Conservation (phyloP, 225 moss, liverwort and hornwort genomes). For the Rhytidiadelphus loreus region DNA sequence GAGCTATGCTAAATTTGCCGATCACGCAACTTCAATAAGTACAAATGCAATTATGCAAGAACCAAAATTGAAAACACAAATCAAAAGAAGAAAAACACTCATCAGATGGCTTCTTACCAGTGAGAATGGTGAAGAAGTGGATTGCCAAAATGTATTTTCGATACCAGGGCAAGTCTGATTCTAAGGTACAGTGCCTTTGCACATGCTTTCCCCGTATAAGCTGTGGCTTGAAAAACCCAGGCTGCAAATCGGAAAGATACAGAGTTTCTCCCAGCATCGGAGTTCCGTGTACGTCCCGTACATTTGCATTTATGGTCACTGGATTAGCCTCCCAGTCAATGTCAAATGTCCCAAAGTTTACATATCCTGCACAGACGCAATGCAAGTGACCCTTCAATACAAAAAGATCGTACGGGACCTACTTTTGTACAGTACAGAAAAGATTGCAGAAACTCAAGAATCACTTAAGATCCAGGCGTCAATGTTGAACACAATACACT, state of each 20-base stretch:
- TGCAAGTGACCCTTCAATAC: background rate
- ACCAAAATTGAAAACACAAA: background rate
- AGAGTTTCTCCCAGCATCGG: conserved; percentile 47
- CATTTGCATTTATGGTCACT: conserved; percentile 32
- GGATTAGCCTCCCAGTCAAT: conserved; percentile 79
- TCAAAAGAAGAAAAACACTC: background rate
- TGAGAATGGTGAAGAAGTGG: conserved; percentile 19
- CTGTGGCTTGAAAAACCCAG: conserved; percentile 32
- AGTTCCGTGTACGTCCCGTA: conserved; percentile 53
- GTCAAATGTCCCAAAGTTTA: conserved; percentile 74
- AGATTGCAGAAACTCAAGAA: background rate
- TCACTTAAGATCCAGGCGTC: background rate
- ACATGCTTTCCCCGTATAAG: conserved; percentile 13
- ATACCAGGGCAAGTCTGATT: conserved; percentile 61
- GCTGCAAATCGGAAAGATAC: conserved; percentile 50
- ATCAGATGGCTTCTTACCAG: conserved; percentile 22
- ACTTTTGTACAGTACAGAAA: background rate
- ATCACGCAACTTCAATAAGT: background rate
- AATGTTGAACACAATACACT: background rate
- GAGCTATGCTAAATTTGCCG: background rate
- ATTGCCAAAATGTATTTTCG: conserved; percentile 52
- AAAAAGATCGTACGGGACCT: background rate
- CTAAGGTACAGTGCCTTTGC: conserved; percentile 67
- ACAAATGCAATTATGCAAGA: background rate
- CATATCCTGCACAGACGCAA: conserved; percentile 6